Conservation (phyloP, 768 basidiomycete genomes). For the Cubamyces lactineus region DNA sequence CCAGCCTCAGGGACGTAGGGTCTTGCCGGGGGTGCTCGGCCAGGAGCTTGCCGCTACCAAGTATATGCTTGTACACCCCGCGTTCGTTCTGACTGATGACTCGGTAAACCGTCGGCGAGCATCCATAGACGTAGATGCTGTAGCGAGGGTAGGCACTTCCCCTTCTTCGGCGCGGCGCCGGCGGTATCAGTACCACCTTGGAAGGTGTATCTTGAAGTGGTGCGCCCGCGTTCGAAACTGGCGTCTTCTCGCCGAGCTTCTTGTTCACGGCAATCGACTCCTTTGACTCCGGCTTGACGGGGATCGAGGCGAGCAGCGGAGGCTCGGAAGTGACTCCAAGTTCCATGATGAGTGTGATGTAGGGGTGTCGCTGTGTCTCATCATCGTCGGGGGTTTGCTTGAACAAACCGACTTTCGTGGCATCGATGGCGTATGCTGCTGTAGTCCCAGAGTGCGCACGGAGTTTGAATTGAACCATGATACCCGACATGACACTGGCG, state of each 20-base stretch:
- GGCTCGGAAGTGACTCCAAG: slow-evolving; percentile 19
- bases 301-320: not conserved
- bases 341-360: slow-evolving; percentile 29
- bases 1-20: not conserved
- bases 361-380: slow-evolving; percentile 16
- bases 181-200: not conserved
- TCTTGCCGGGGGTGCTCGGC: slow-evolving; percentile 7
- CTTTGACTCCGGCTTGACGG: not conserved
- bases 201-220: not conserved
- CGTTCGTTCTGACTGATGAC: slow-evolving; percentile 11
- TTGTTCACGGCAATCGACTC: not conserved
- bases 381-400: not conserved
- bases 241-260: not conserved
- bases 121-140: slow-evolving; percentile 26
- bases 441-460: not conserved
- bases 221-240: not conserved
- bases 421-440: slow-evolving; percentile 15
- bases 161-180: not conserved
- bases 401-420: slow-evolving; percentile 8
- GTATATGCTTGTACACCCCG: not conserved
- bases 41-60: not conserved
- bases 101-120: slow-evolving; percentile 25
- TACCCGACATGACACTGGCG: slow-evolving; percentile 20
- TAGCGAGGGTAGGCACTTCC: slow-evolving; percentile 25
- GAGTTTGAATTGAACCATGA: slow-evolving; percentile 31